Evolutionary conservation across 305 asterid species (phyloP).

Genomic region (Fraxinus nigra): DNA sequence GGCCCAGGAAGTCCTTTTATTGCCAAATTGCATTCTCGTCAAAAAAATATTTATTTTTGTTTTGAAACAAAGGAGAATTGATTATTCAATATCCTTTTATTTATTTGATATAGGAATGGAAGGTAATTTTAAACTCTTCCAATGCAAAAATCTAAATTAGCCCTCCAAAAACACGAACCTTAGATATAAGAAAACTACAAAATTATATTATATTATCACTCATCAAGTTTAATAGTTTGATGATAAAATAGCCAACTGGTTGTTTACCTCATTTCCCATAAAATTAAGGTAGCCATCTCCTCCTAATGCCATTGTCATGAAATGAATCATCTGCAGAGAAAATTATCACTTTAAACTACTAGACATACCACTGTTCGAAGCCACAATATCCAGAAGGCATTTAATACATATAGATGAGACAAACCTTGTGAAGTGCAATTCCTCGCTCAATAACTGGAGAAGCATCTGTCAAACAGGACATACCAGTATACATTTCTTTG

Average conservation of each 20-base stretch:
- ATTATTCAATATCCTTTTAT: not conserved
- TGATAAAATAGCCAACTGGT: not conserved
- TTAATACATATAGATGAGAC: slow-evolving; percentile 22
- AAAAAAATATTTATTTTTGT: slow-evolving; percentile 10
- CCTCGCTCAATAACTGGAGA: slow-evolving; percentile 89
- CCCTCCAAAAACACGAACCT: not conserved
- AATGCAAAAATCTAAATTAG: not conserved
- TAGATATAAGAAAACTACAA: not conserved
- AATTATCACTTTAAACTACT: slow-evolving; percentile 19
- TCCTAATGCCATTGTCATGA: slow-evolving; percentile 90
- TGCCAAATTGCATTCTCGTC: slow-evolving; percentile 9
- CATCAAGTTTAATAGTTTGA: not conserved
- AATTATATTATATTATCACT: not conserved
- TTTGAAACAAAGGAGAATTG: not conserved
- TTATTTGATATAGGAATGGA: not conserved
- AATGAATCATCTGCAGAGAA: slow-evolving; percentile 88
- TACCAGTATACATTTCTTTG: slow-evolving; percentile 89
- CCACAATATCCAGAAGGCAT: slow-evolving; percentile 17
- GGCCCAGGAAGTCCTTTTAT: slow-evolving; percentile 4
- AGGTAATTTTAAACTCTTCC: not conserved
- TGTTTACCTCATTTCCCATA: slow-evolving; percentile 97
- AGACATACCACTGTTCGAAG: not conserved
- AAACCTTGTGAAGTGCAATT: slow-evolving; percentile 93
- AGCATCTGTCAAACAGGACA: slow-evolving; percentile 82
- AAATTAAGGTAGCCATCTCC: slow-evolving; percentile 98